These are phyloP conservation scores for Monilinia laxa DNA, from an alignment of 2,329 filamentous ascomycete species.

Conservation along the genomic window DNA sequence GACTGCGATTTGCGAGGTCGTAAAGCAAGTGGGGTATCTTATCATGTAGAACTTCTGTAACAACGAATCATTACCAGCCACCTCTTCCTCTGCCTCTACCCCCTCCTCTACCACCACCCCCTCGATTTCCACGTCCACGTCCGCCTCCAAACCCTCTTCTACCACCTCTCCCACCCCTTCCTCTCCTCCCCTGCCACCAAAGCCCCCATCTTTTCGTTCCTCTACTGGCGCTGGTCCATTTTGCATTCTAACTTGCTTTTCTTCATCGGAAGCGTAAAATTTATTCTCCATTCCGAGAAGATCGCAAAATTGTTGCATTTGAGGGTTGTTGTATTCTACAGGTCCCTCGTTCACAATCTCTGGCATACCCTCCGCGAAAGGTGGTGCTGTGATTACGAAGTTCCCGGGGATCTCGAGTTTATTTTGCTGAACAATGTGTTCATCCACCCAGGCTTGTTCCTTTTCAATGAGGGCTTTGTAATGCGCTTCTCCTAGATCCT, in stretches of 20 bases:
- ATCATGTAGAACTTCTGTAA: constrained; percentile 3
- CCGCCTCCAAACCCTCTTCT: constrained; percentile 36
- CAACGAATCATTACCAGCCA: constrained; percentile 15
- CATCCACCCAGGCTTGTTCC: constrained; percentile 76
- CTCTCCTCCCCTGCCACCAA: constrained; percentile 38
- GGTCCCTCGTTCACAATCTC: constrained; percentile 64
- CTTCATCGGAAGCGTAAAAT: constrained; percentile 70
- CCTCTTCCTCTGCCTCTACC: constrained; percentile 21
- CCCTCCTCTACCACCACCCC: constrained; percentile 27
- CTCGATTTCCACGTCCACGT: constrained; percentile 39
- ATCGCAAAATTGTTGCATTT: constrained; percentile 79
- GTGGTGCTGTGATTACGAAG: constrained; percentile 73
- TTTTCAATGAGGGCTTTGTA: constrained; percentile 68
- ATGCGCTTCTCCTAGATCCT: constrained; percentile 64
- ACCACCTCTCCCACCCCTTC: constrained; percentile 42
- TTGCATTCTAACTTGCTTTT: constrained; percentile 59
- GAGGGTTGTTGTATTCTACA: constrained; percentile 80
- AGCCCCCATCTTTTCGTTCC: constrained; percentile 36
- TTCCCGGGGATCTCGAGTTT: constrained; percentile 73
- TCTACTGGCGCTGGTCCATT: constrained; percentile 54
- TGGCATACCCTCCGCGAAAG: constrained; percentile 59
- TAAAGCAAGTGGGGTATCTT: constrained; percentile 30
- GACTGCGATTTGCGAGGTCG: background rate
- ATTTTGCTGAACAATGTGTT: constrained; percentile 63
- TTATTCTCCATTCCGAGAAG: constrained; percentile 75